Conservation (phyloP, 352 stramenopile genomes). For the Pythium dissotocum region DNA sequence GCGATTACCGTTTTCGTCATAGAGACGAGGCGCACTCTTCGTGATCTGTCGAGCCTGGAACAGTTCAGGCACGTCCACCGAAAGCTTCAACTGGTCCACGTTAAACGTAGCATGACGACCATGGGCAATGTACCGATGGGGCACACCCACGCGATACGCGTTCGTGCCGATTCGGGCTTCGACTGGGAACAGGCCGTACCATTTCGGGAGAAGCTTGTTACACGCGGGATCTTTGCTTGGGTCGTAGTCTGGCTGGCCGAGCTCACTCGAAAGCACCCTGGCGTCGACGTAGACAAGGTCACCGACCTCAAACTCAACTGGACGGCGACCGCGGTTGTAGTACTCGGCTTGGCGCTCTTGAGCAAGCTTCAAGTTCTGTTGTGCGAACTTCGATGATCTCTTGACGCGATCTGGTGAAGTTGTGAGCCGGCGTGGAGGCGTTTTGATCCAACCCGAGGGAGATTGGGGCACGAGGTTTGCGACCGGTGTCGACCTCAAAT, state of each 20-base stretch:
- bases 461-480: background rate
- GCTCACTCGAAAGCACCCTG: background rate
- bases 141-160: background rate
- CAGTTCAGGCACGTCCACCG: conserved; percentile 9
- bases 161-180: too few species aligned
- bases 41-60: conserved; percentile 14
- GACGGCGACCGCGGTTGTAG: background rate
- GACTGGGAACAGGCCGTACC: too few species aligned
- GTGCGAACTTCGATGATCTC: background rate
- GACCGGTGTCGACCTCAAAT: background rate
- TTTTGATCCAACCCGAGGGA: background rate
- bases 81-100: conserved; percentile 19
- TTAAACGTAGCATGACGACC: conserved; percentile 20
- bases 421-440: background rate
- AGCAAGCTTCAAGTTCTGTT: background rate
- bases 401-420: background rate
- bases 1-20: conserved; percentile 2
- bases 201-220: too few species aligned
- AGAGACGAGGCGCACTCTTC: background rate
- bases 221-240: too few species aligned
- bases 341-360: background rate
- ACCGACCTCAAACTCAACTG: background rate
- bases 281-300: background rate
- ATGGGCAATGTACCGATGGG: conserved; percentile 8
- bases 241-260: too few species aligned